Conservation (phyloP, 1,284 basidiomycete species). For the Farysia itapuensis region DNA sequence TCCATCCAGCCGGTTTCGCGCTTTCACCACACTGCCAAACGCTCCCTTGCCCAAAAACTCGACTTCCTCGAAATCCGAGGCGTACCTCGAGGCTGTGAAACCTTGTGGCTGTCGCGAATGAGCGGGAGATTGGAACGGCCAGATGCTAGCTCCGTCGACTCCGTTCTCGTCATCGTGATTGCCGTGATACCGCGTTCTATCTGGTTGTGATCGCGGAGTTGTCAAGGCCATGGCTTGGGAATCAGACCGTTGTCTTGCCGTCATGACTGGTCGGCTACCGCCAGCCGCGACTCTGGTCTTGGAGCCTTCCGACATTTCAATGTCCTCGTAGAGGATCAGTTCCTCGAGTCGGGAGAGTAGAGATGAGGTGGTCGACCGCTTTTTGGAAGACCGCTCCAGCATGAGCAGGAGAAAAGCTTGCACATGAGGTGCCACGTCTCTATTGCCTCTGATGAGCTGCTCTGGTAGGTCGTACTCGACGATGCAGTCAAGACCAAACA, state of each 20-base stretch:
- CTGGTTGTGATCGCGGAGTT: conserved; percentile 8
- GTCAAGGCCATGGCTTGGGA: conserved; percentile 1
- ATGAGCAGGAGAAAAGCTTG: conserved; percentile 35
- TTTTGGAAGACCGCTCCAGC: conserved; percentile 46
- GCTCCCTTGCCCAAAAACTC: conserved; percentile 74
- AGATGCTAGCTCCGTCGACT: conserved; percentile 35
- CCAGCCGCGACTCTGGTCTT: conserved; percentile 7
- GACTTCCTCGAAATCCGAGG: conserved; percentile 58
- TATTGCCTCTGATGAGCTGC: conserved; percentile 17
- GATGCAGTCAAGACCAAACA: conserved; percentile 46
- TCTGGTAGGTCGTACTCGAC: conserved; percentile 38
- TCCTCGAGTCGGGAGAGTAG: conserved; percentile 47
- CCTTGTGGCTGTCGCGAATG: conserved; percentile 10
- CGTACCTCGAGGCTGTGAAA: conserved; percentile 45
- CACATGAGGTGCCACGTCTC: conserved; percentile 22
- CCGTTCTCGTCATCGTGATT: background rate
- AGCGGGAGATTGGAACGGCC: conserved; percentile 45
- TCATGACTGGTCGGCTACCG: conserved; percentile 3
- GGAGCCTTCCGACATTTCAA: conserved; percentile 22
- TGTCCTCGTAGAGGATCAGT: conserved; percentile 42
- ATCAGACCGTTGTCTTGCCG: conserved; percentile 4
- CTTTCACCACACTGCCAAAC: conserved; percentile 92
- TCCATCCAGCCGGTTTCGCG: conserved; percentile 72
- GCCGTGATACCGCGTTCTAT: too few species aligned
- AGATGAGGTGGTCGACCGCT: conserved; percentile 30